Percentiles rank a stretch among this genome's conserved stretches.
These are phyloP conservation scores for Mycoemilia scoparia DNA, from an alignment of 192 early-diverging fungal genomes.

Conservation along the genomic window DNA sequence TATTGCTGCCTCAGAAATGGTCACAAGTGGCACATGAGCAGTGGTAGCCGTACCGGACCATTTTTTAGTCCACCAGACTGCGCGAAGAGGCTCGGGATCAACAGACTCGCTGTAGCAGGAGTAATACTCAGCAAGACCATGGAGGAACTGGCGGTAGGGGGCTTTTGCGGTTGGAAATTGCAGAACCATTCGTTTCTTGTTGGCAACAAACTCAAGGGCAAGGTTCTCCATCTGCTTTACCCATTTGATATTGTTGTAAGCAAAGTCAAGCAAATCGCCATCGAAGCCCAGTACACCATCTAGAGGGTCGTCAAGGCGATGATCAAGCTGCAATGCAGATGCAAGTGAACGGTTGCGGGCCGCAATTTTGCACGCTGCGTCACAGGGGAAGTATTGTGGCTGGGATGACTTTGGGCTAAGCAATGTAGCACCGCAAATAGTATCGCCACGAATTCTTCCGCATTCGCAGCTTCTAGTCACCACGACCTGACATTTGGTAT, in stretches of 20 bases:
- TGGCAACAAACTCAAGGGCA: conserved; percentile 46
- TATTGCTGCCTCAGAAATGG: no score
- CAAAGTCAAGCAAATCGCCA: conserved; percentile 50
- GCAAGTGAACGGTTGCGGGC: conserved; percentile 69
- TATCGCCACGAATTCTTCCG: conserved; percentile 39
- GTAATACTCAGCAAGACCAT: conserved; percentile 57
- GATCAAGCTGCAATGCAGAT: conserved; percentile 48
- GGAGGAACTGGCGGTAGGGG: conserved; percentile 45
- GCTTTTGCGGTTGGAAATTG: conserved; percentile 52
- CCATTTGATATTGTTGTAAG: conserved; percentile 38
- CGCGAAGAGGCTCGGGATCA: conserved; percentile 59
- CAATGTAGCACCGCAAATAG: conserved; percentile 45
- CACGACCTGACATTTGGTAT: conserved; percentile 39
- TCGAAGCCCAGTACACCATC: conserved; percentile 18
- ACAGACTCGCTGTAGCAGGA: conserved; percentile 50
- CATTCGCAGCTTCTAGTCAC: conserved; percentile 56
- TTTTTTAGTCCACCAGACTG: conserved; percentile 45
- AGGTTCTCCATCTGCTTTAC: conserved; percentile 47
- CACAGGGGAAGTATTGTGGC: conserved; percentile 41
- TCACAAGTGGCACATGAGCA: no score
- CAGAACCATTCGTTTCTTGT: conserved; percentile 28
- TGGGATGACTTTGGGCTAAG: conserved; percentile 22
- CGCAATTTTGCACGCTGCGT: conserved; percentile 58
- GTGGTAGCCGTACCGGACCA: no score
- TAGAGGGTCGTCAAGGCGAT: conserved; percentile 19